Evolutionary conservation across 805 yeast species (phyloP), one percentile per base, ranked within the genome.

Genomic region (Pichia scutulata): DNA sequence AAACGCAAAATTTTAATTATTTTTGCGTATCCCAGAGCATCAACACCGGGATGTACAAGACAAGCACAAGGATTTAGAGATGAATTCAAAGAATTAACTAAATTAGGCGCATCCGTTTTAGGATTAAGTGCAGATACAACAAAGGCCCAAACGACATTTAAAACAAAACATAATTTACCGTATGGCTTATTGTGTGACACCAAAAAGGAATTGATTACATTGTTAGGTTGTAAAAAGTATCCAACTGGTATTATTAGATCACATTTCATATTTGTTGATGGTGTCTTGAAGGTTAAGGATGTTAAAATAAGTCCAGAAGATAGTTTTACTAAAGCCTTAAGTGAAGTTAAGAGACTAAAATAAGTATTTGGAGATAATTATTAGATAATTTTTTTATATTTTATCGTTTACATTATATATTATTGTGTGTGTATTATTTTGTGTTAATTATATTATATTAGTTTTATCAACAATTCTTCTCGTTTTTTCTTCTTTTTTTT

Each of bases 21-120:
- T 24, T 80, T 83, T 67, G 86, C 96, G 19, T 92, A 90, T 63
- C 98, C 98, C 48, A 84, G 77, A 62, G 98, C 98, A 0, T 81
- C 85, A 24, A 92, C 98, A 0, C 96, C 97, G 1, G 99, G 99
- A 3, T 93, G 99, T 68, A 92, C 99, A 1, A 78, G 89, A 59
- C 99, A 92, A 69, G 97, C 90, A 2, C 78, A 86, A 64, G 97
- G 97, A 0, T 93, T 85, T 65, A 81, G 93, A 59, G 82, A 79
- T 56, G 79, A 79, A 58, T 82, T 70, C 64, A 71, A 74, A 2
- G 70, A 75, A 41, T 76, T 86, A 59, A 41, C 47, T 9, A 39
- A 71, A 43, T 69, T 76, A 39, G 76, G 76, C 23, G 83, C 82
- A 2, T 70, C 77, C 0, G 83, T 92, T 1, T 81, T 77, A 58